Conservation (phyloP, 768 basidiomycete genomes). For the Mycena venus region DNA sequence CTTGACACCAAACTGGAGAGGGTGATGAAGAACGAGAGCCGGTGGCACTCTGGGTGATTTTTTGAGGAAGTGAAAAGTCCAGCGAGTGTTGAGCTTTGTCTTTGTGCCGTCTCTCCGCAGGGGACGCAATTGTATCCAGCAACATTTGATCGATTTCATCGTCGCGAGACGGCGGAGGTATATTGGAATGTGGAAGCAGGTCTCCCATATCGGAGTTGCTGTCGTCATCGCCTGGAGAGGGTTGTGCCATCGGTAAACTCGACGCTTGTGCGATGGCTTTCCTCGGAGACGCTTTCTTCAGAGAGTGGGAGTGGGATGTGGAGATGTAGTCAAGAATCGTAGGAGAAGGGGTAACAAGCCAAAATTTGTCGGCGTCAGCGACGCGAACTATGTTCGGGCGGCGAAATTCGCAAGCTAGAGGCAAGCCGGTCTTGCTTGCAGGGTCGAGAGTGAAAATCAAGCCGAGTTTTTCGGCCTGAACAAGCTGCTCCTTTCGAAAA, state of each 20-base stretch:
- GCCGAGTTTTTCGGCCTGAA: neutral
- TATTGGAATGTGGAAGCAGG: neutral
- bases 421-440: neutral
- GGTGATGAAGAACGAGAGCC: neutral
- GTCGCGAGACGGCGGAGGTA: neutral
- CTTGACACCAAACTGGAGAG: conserved; percentile 3
- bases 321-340: neutral
- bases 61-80: neutral
- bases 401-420: neutral
- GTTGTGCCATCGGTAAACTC: no score
- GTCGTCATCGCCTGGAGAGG: neutral
- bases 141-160: neutral
- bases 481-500: conserved; percentile 5
- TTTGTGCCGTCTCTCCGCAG: neutral
- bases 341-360: neutral
- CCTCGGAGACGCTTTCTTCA: neutral
- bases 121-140: neutral
- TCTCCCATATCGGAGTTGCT: no score
- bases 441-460: neutral
- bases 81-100: neutral
- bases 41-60: neutral
- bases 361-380: neutral
- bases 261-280: no score
- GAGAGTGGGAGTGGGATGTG: no score
- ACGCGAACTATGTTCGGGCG: neutral